Base-by-base conservation (phyloP, 148 eudicot species). In the Fagopyrum homotropicum region DNA sequence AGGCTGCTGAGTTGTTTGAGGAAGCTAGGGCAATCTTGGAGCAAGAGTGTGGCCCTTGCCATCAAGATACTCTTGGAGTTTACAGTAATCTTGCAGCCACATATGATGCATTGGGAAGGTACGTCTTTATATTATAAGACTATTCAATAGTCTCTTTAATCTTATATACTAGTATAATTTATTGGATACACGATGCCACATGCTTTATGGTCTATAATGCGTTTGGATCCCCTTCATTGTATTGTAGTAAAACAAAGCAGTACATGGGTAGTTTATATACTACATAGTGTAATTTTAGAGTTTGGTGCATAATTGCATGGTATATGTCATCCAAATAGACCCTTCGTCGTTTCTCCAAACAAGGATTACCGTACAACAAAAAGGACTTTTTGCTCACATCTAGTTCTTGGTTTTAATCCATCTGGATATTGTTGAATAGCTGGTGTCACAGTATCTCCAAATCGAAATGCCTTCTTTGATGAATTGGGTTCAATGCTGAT, bases 61-160 rank as follows among this genome's bases (percentile, higher is more conserved):
- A 95, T 78, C 97, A 90, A 72, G 99, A 92, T 77, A 92, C 99
- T 26, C 91, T 95, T 75, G 99, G 99, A 63, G 97, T 95, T n/a
- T 95, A 95, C 72, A 90, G 97, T 84, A 95, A 95, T 81, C 97
- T 95, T 77, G 99, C 99, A 50, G 99, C 96, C 26, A 92, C 99
- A 70, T 95, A 95, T 80, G 99, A 92, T 84, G 97, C 99, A 69
- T 77, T 90, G 96, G 99, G 99, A 82, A 92, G 99, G 99, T 95
- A 86, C 48, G 12, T 30, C 64, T 48, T 17, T 54, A 52, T 55
- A 1, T 55, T 15, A 66, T 45, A 26, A 17, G 7, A n/a, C 29
- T 35, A n/a, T 60, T 60, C 12, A 5, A 15, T 60, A 4, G 0
- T 49, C 52, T 40, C 8, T 30, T 35, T 29, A 4, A 17, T 5